Percentiles rank a stretch among this genome's conserved stretches.
Evolutionary conservation across 169 alveolate genomes (phyloP).

Genomic region (Babesia sp.): DNA sequence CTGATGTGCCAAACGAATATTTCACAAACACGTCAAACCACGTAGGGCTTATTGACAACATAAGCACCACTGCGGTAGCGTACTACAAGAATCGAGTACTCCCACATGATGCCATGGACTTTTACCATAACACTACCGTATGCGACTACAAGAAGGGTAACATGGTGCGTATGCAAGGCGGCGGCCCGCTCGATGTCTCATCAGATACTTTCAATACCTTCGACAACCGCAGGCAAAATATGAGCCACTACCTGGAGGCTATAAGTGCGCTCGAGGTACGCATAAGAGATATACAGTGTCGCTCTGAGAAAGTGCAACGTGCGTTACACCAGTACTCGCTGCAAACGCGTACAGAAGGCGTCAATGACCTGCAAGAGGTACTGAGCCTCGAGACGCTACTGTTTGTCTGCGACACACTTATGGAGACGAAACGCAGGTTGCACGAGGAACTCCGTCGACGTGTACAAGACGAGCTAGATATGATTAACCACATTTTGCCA

Average conservation of each 20-base stretch:
- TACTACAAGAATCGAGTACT: conserved; percentile 33
- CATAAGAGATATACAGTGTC: conserved; percentile 7
- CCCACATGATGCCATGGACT: conserved; percentile 23
- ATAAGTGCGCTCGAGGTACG: conserved; percentile 30
- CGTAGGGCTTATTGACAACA: not conserved
- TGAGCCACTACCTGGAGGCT: conserved; percentile 36
- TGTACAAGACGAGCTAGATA: conserved; percentile 32
- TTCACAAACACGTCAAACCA: conserved; percentile 29
- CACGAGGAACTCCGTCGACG: conserved; percentile 24
- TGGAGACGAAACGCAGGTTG: conserved; percentile 59
- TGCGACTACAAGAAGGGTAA: conserved; percentile 29
- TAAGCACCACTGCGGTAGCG: conserved; percentile 22
- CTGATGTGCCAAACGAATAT: conserved; percentile 3
- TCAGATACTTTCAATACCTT: conserved; percentile 14
- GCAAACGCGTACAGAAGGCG: conserved; percentile 10
- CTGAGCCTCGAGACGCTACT: conserved; percentile 54
- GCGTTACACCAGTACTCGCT: conserved; percentile 50
- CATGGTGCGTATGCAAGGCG: conserved; percentile 37
- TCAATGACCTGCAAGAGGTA: conserved; percentile 57
- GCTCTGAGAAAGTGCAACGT: conserved; percentile 57
- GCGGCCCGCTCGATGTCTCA: conserved; percentile 31
- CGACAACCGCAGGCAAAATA: conserved; percentile 31
- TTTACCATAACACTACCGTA: not conserved
- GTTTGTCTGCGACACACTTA: conserved; percentile 49
- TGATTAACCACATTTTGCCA: conserved; percentile 38